These are phyloP conservation scores for Hyaloscypha bicolor DNA, from an alignment of 495 filamentous ascomycete species.

Conservation along the genomic window DNA sequence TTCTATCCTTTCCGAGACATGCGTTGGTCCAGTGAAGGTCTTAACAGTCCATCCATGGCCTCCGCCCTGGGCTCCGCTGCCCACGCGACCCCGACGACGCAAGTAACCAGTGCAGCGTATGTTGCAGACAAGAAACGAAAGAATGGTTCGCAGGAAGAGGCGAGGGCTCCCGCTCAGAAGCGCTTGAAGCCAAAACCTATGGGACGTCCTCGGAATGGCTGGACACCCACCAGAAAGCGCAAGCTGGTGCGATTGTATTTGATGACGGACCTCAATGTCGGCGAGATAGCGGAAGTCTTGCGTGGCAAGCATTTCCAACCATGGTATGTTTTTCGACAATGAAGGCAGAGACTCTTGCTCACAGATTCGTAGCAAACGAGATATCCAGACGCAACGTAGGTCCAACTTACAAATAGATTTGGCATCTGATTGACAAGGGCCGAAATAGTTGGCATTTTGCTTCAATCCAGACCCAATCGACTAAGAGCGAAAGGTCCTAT, in stretches of 20 bases:
- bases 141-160: not conserved
- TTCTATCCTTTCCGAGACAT: not conserved
- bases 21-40: not conserved
- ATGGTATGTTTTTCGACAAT: constrained; percentile 6
- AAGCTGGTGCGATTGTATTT: constrained; percentile 29
- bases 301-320: constrained; percentile 14
- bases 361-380: constrained; percentile 16
- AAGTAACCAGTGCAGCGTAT: not conserved
- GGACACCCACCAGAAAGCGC: constrained; percentile 25
- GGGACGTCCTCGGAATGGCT: constrained; percentile 29
- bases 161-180: not conserved
- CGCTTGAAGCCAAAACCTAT: constrained; percentile 11
- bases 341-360: not conserved
- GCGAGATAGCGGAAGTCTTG: constrained; percentile 25
- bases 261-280: constrained; percentile 28
- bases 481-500: constrained; percentile 18
- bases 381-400: constrained; percentile 22
- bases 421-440: not conserved
- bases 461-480: constrained; percentile 23
- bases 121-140: not conserved
- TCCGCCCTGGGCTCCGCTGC: not conserved
- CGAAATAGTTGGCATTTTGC: not conserved
- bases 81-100: not conserved
- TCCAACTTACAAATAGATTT: not conserved
- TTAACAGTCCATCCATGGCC: not conserved